Conservation (phyloP, 768 basidiomycete genomes). For the Psilocybe subaeruginosa region DNA sequence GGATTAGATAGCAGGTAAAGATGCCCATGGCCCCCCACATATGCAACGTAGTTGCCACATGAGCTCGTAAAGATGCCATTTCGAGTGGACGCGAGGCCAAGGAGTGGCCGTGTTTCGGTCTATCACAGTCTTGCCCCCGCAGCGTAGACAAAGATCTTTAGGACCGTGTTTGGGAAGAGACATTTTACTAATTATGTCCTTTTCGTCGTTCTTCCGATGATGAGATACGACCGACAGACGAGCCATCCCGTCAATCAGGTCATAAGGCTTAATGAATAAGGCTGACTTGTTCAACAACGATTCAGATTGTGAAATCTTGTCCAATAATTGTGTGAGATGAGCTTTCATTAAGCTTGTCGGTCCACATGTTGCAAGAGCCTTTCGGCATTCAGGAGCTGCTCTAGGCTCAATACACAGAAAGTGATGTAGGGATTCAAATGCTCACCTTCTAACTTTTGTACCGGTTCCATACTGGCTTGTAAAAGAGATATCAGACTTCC, state of each 20-base stretch:
- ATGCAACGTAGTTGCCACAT: constrained; percentile 64
- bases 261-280: constrained; percentile 72
- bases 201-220: constrained; percentile 38
- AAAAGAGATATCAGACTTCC: constrained; percentile 51
- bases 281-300: constrained; percentile 62
- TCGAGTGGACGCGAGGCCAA: constrained; percentile 33
- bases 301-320: constrained; percentile 47
- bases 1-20: constrained; percentile 3
- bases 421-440: neutral
- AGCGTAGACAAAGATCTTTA: constrained; percentile 58
- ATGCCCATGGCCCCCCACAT: constrained; percentile 70
- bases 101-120: constrained; percentile 20
- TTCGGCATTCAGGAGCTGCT: constrained; percentile 52
- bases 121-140: constrained; percentile 59
- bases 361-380: constrained; percentile 61
- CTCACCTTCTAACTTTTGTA: constrained; percentile 38
- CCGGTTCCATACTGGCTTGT: constrained; percentile 35
- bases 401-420: neutral
- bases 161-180: constrained; percentile 41
- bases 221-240: constrained; percentile 40
- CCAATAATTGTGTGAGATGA: constrained; percentile 44
- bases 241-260: constrained; percentile 67
- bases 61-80: constrained; percentile 67
- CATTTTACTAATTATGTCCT: constrained; percentile 71
- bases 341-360: constrained; percentile 50